Conservation (phyloP, 2,329 filamentous ascomycete genomes). For the Verticillium dahliae region DNA sequence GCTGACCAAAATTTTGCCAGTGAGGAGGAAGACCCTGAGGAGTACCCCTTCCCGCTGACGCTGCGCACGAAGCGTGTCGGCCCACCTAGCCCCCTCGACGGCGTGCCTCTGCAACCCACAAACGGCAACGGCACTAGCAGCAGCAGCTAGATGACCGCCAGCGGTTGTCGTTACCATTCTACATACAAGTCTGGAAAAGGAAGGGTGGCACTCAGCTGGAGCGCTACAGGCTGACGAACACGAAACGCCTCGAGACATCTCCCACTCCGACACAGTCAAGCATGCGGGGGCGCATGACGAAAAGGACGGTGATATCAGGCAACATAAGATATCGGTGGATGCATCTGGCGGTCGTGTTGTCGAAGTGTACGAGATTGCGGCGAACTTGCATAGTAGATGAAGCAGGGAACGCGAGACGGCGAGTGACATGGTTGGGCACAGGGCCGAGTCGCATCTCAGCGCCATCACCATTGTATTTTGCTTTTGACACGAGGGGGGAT, state of each 20-base stretch:
- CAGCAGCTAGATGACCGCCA: neutral
- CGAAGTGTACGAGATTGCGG: neutral
- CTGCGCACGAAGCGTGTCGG: slow-evolving; percentile 45
- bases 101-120: slow-evolving; percentile 21
- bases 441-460: neutral
- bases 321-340: neutral
- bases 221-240: neutral
- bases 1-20: slow-evolving; percentile 38
- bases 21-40: slow-evolving; percentile 88
- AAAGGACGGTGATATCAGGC: neutral
- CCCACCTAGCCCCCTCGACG: slow-evolving; percentile 33
- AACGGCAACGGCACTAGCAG: slow-evolving; percentile 1
- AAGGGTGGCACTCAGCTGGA: neutral
- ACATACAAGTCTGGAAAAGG: neutral
- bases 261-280: neutral
- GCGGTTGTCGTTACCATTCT: neutral
- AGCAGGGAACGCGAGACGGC: neutral
- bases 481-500: neutral
- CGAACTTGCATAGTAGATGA: slow-evolving; percentile 1
- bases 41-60: slow-evolving; percentile 55
- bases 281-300: neutral
- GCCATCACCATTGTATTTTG: neutral
- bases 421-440: neutral
- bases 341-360: neutral
- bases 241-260: neutral